Evolutionary conservation across 305 asterid genomes (phyloP), one percentile per base, ranked within the genome.

Genomic region (Solanum aculeatissimum): DNA sequence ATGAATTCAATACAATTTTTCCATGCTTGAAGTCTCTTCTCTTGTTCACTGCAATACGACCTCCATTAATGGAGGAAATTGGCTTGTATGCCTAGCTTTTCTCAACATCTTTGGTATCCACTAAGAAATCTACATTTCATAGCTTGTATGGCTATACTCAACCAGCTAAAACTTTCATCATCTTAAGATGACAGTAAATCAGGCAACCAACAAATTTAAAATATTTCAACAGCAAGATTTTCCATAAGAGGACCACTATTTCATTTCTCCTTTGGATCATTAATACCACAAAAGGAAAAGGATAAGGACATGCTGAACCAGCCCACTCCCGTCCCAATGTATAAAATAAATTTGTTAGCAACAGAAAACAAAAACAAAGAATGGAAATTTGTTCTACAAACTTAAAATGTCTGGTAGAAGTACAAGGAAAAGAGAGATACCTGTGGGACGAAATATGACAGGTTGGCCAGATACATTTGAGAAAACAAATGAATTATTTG

Each of bases 401-500:
- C 62, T 47, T 75, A 18, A 75, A 16, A 27, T 4, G 11, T 45
- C 60, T 49, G 82, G 63, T 49, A 49, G 4, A 75, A 75, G 38
- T 49, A 27, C 21, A 49, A 85, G 71, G 21, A 32, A 77, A 77
- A 23, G 66, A 23, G 69, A 38, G 81, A 60, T 90, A 96, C 99
- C 99, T 86, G 98, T 94, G 63, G 98, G 95, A 54, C 94, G 97
- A 85, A 88, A 96, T 84, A 94, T 87, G 62, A 84, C 85, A 87
- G 98, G 95, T 83, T 85, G 90, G 57, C 98, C 98, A 82, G 97
- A 91, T 74, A 70, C 85, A 90, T 90, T 89, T 27, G 98, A 87
- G 94, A 96, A 96, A 86, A 96, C 97, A 80, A 96, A 96, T 27
- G 98, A 89, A 86, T 88, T 89, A 81, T 91, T 94, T 15, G 91